phyloP scores from a whole-genome alignment of 108 stramenopile species.

The Discostella stelligeroides region DNA sequence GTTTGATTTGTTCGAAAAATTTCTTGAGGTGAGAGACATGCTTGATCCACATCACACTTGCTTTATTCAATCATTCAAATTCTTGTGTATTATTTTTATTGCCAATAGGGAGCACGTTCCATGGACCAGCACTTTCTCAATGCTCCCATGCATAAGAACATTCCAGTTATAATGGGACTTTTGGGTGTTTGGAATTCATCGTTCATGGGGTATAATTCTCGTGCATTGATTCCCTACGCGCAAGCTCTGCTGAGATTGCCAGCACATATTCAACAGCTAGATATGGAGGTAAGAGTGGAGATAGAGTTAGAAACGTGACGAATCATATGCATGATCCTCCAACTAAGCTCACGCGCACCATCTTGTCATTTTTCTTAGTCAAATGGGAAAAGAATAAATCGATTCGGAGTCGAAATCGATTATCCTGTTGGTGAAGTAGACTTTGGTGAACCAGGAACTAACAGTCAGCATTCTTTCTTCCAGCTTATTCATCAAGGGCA shows the following conservation, averaged over 20 bases:
- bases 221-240: slow-evolving; percentile 93
- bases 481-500: slow-evolving; percentile 99
- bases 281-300: slow-evolving; percentile 86
- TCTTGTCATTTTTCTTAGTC: slow-evolving; percentile 33
- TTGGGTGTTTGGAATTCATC: slow-evolving; percentile 98
- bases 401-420: slow-evolving; percentile 83
- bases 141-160: slow-evolving; percentile 91
- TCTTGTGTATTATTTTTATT: not conserved
- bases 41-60: not conserved
- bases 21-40: slow-evolving; percentile 69
- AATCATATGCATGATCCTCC: no score
- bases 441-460: slow-evolving; percentile 99
- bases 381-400: slow-evolving; percentile 87
- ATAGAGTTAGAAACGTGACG: not conserved
- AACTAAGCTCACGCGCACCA: not conserved
- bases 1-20: slow-evolving; percentile 91
- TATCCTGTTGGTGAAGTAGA: slow-evolving; percentile 95
- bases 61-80: slow-evolving; percentile 3
- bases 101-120: slow-evolving; percentile 89
- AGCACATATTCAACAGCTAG: slow-evolving; percentile 99
- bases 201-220: slow-evolving; percentile 90
- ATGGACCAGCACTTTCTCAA: slow-evolving; percentile 96
- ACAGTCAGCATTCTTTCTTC: slow-evolving; percentile 99
- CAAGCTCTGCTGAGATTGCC: slow-evolving; percentile 97
- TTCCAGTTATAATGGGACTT: slow-evolving; percentile 97